Conservation (phyloP, 2,329 filamentous ascomycete genomes). For the Trichophyton rubrum region DNA sequence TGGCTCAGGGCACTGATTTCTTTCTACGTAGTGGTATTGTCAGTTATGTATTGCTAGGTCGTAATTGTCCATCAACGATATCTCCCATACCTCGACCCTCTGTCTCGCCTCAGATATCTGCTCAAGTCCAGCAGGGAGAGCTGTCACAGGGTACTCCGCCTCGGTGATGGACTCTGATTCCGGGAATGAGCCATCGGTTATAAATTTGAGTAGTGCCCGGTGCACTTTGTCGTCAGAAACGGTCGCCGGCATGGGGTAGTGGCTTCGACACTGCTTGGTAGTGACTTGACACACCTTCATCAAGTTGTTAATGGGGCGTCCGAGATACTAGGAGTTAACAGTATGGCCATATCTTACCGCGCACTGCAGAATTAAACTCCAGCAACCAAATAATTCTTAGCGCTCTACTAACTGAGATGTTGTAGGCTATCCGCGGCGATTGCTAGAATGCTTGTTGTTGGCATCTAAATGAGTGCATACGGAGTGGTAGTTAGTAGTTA, state of each 20-base stretch:
- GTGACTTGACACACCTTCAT: not conserved
- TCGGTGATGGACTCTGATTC: conserved; percentile 44
- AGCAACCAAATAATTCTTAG: not conserved
- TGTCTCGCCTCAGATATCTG: conserved; percentile 41
- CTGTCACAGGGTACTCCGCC: conserved; percentile 37
- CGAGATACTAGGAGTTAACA: not conserved
- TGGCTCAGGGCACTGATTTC: conserved; percentile 67
- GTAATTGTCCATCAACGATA: not conserved
- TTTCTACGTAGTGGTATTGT: conserved; percentile 32
- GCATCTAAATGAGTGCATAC: not conserved
- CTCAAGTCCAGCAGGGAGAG: conserved; percentile 39
- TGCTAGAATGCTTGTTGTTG: not conserved
- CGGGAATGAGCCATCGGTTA: conserved; percentile 45
- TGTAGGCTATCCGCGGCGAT: not conserved
- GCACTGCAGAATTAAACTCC: not conserved
- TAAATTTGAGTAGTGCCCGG: conserved; percentile 52
- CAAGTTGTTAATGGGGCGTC: not conserved
- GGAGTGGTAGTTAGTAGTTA: too few relatives aligned
- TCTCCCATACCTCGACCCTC: conserved; percentile 38
- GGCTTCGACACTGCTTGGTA: not conserved
- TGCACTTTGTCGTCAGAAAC: conserved; percentile 36
- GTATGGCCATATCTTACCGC: not conserved
- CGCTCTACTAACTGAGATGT: not conserved
- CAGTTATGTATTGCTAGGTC: not conserved
- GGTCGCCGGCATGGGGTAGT: conserved; percentile 23